Evolutionary conservation across 2,329 filamentous ascomycete genomes (phyloP), one percentile per base, ranked within the genome.

Genomic region (Claviceps sorghi): DNA sequence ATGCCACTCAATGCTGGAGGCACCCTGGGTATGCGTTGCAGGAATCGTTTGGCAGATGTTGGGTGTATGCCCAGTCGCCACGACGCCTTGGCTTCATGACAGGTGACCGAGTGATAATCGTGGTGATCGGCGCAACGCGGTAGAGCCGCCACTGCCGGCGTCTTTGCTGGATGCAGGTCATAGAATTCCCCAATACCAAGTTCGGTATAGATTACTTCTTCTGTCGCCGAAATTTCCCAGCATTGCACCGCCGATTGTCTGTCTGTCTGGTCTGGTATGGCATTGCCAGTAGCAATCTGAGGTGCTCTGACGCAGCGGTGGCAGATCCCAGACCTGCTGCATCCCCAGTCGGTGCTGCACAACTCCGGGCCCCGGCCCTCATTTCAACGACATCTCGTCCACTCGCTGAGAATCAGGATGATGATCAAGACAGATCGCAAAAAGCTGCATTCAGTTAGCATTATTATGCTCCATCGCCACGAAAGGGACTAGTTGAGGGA

Each of bases 271-370:
- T 48, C 21, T 48, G 47, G 34, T 48, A 48, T 48, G 34, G 29
- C 34, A 38, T 40, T 48, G 34, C 19, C n/a, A 48, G 29, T n/a
- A 21, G 34, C 46, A 46, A 40, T 19, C 7, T n/a, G 34, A 30
- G 34, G 47, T 48, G 36, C 47, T 26, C 47, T 48, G 47, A 40
- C 47, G 47, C 32, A 48, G 48, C n/a, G 48, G 40, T 50, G 48
- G 40, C 40, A 43, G n/a, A 50, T 44, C 40, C 19, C 30, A n/a
- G 48, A 36, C 38, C 34, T 50, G 48, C 48, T 43, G 48, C 48
- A 34, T 34, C 13, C 38, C 48, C 40, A 26, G 29, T 22, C 29
- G 29, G 15, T 43, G 38, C 29, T 44, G 40, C 38, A 50, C 7
- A 29, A 38, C 49, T 22, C 30, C 41, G 21, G 32, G 48, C 19